Percentiles rank a stretch among this genome's conserved stretches.
These are phyloP conservation scores for Hypholoma fasciculare DNA, from an alignment of 768 basidiomycete genomes.

Conservation along the genomic window DNA sequence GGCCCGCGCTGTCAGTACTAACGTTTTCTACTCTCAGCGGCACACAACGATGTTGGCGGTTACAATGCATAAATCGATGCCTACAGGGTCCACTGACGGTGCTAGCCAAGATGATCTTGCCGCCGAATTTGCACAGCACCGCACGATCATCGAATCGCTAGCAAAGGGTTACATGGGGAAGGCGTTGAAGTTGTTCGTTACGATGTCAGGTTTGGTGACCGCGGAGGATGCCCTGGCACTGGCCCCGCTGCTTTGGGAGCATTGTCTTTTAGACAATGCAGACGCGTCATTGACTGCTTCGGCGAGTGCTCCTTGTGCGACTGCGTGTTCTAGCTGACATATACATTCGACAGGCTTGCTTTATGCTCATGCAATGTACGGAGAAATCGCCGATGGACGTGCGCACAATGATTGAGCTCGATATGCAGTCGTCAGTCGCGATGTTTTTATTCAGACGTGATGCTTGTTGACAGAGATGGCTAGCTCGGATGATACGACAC, in stretches of 20 bases:
- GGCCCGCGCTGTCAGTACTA: neutral
- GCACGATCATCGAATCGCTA: conserved; percentile 42
- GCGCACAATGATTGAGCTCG: conserved; percentile 48
- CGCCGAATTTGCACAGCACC: conserved; percentile 34
- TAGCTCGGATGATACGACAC: conserved; percentile 50
- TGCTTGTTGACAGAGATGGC: neutral
- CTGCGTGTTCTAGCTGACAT: neutral
- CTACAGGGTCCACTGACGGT: conserved; percentile 4
- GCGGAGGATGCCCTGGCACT: conserved; percentile 51
- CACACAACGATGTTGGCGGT: conserved; percentile 17
- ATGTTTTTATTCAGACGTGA: neutral
- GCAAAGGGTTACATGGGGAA: conserved; percentile 45
- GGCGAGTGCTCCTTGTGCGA: conserved; percentile 34
- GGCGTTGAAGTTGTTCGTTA: conserved; percentile 61
- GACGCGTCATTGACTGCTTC: conserved; percentile 46
- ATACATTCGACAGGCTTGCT: conserved; percentile 46
- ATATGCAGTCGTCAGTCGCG: conserved; percentile 51
- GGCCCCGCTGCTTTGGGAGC: conserved; percentile 58
- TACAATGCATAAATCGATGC: conserved; percentile 6
- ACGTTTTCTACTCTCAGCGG: conserved; percentile 10
- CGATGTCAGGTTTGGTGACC: conserved; percentile 54
- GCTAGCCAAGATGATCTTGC: conserved; percentile 29
- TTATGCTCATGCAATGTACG: conserved; percentile 71
- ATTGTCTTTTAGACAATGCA: conserved; percentile 40
- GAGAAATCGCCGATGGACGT: conserved; percentile 59